These are phyloP conservation scores for Bolboschoenus planiculmis DNA, from an alignment of 176 grass and related monocot genomes.

Conservation along the genomic window DNA sequence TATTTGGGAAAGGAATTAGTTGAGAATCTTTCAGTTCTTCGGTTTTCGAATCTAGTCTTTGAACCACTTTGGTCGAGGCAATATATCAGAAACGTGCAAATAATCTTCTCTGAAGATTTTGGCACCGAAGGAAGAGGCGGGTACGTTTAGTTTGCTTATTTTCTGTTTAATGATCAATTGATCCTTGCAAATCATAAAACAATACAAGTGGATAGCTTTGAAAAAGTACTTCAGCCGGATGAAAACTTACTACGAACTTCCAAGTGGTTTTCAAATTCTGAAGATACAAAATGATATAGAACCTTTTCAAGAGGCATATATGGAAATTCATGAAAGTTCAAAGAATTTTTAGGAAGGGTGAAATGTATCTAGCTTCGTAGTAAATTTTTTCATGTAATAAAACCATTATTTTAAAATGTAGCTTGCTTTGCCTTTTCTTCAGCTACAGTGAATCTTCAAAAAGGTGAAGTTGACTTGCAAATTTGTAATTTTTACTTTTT, in stretches of 20 bases:
- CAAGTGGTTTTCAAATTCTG: background rate
- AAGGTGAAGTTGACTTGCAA: background rate
- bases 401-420: background rate
- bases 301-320: background rate
- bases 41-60: conserved; percentile 96
- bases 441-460: conserved; percentile 6
- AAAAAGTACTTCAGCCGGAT: background rate
- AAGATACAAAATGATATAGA: background rate
- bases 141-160: conserved; percentile 34
- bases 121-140: conserved; percentile 90
- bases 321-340: background rate
- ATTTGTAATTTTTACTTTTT: conserved; percentile 21
- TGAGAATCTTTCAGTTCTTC: conserved; percentile 82
- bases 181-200: background rate
- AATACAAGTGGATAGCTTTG: background rate
- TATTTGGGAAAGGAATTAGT: conserved; percentile 91
- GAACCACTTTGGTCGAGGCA: conserved; percentile 97
- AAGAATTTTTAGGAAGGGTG: background rate
- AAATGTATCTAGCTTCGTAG: background rate
- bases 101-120: conserved; percentile 93
- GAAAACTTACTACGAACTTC: background rate
- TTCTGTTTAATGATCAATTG: background rate
- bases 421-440: conserved; percentile 6
- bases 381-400: background rate
- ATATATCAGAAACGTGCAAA: conserved; percentile 82